Base-by-base conservation (phyloP, 306 rosid species). In the Vigna hirtella region DNA sequence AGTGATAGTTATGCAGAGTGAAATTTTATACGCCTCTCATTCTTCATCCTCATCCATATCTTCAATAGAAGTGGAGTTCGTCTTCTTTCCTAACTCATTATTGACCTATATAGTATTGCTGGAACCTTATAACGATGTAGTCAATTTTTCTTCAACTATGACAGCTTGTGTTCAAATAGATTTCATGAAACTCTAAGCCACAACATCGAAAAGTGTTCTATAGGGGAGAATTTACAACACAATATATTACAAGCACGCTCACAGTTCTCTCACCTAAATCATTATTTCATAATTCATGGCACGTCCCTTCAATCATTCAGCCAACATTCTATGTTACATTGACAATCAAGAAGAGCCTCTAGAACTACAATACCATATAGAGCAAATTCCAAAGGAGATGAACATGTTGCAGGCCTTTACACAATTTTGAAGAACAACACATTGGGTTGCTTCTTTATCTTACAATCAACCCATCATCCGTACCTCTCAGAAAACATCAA, bases 401-500 rank as follows among this genome's bases (percentile, higher is more conserved):
- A 74, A 65, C 34, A 61, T 70, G 70, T 70, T 15, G 52, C 66
- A 71, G 50, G 59, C 61, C 77, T 77, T 49, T 68, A 59, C 49
- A 67, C 72, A 67, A 34, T 32, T 74, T 10, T 57, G 66, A 65
- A 71, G 32, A 72, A 66, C 67, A 66, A 34, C 72, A 74, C 85
- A 87, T 24, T 57, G 58, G 38, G 73, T 20, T 59, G 28, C 18
- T 53, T 58, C 61, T 28, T 43, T 48, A 82, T 47, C 65, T 71
- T 57, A 24, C 32, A 61, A 71, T 78, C 78, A 66, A 75, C 57
- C 69, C 76, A 72, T 48, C 18, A 13, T 51, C 2, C 28, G 28
- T 55, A 48, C 79, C 70, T 38, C 79, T 45, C 42, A 71, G 66
- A 66, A 81, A 62, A 78, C 70, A 67, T 32, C n/a, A 74, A 73